Percentiles rank a stretch among this genome's conserved stretches.
phyloP scores from a whole-genome alignment of 352 stramenopile genomes.

The Hyaloperonospora arabidopsidis region DNA sequence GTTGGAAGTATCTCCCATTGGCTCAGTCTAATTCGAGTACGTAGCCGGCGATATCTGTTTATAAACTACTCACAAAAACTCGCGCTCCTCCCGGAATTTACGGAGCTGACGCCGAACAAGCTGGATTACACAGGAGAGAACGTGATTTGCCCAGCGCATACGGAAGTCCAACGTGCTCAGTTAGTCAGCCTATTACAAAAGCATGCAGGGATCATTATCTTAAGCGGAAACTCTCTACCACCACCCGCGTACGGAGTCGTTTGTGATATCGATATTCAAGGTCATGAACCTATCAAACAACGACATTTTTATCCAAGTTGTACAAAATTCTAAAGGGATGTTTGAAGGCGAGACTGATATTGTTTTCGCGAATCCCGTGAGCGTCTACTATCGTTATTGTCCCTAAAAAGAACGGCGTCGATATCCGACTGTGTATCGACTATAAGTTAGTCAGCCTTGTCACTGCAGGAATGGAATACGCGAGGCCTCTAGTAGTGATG shows the following conservation, averaged over 20 bases:
- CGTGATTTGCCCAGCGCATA: too few species aligned
- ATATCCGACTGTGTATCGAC: constrained; percentile 1
- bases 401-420: not conserved
- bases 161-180: too few species aligned
- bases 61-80: not conserved
- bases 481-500: too few species aligned
- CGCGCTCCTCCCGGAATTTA: constrained; percentile 1
- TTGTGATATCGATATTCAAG: not conserved
- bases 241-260: constrained; percentile 1
- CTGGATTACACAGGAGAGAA: not conserved
- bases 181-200: not conserved
- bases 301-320: too few species aligned
- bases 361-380: too few species aligned
- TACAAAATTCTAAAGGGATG: too few species aligned
- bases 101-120: not conserved
- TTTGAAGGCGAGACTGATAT: not conserved
- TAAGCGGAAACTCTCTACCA: constrained; percentile 3
- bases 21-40: not conserved
- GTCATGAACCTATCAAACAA: not conserved
- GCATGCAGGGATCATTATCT: constrained; percentile 4
- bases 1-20: too few species aligned
- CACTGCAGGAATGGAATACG: not conserved
- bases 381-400: too few species aligned
- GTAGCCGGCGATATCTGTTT: not conserved
- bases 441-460: not conserved